Evolutionary conservation across 768 basidiomycete species (phyloP).

Genomic region (Suillus alpinus): DNA sequence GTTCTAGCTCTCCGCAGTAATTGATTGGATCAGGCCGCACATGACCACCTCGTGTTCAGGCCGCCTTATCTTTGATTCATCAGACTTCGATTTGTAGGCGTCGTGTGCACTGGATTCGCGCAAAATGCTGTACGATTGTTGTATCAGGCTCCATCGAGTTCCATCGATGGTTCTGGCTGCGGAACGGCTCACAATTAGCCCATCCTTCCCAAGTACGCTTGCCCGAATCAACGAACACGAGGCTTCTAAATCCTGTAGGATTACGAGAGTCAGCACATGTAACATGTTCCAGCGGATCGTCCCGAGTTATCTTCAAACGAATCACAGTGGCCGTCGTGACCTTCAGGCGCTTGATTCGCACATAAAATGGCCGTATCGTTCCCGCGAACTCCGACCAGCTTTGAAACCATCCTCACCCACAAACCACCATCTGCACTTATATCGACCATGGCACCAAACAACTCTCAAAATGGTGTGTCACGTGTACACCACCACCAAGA

Average conservation of each 20-base stretch:
- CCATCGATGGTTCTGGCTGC: not conserved
- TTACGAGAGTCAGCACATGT: not conserved
- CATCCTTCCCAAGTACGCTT: not conserved
- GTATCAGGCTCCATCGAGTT: not conserved
- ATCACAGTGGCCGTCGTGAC: not conserved
- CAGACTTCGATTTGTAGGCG: not conserved
- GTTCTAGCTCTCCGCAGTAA: not conserved
- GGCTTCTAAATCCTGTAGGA: not conserved
- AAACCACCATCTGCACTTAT: not conserved
- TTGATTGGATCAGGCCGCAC: not conserved
- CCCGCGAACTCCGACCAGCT: not conserved
- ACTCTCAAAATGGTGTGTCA: not conserved
- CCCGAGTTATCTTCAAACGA: not conserved
- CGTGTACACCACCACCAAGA: not conserved
- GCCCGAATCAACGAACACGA: not conserved
- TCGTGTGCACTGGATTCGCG: not conserved
- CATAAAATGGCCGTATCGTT: not conserved
- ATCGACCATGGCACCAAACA: not conserved
- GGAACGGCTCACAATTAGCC: not conserved
- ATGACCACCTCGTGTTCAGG: not conserved
- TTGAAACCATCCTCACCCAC: not conserved
- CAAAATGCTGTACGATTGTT: not conserved
- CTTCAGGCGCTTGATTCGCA: not conserved
- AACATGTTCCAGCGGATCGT: not conserved
- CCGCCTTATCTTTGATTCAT: not conserved